Evolutionary conservation across 108 stramenopile genomes (phyloP).

Genomic region (Aurantiochytrium sp.): DNA sequence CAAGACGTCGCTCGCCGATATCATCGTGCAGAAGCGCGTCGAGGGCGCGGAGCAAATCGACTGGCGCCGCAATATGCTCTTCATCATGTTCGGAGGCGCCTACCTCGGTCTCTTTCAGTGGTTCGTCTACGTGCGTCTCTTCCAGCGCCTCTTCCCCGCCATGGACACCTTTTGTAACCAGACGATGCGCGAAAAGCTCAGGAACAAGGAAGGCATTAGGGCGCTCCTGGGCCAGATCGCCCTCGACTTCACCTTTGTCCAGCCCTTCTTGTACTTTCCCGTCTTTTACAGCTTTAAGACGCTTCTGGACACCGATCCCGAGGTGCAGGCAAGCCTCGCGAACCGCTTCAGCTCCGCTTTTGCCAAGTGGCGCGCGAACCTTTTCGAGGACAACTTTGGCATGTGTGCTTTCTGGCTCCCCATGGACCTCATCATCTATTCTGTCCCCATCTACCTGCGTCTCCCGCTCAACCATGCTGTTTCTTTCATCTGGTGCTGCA

Average conservation of each 20-base stretch:
- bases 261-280: slow-evolving; percentile 82
- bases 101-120: slow-evolving; percentile 80
- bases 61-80: slow-evolving; percentile 65
- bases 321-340: background rate
- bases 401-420: slow-evolving; percentile 20
- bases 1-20: slow-evolving; percentile 71
- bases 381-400: slow-evolving; percentile 9
- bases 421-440: slow-evolving; percentile 16
- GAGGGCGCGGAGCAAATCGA: slow-evolving; percentile 65
- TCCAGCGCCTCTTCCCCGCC: slow-evolving; percentile 21
- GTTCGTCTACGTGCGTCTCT: slow-evolving; percentile 62
- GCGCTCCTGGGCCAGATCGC: slow-evolving; percentile 49
- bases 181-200: slow-evolving; percentile 59
- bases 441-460: background rate
- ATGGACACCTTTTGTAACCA: slow-evolving; percentile 63
- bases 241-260: slow-evolving; percentile 67
- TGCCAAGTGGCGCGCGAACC: background rate
- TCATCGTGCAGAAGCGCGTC: slow-evolving; percentile 69
- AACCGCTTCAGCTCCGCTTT: background rate
- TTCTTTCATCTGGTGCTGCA: slow-evolving; percentile 3
- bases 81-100: slow-evolving; percentile 71
- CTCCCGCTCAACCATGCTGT: background rate
- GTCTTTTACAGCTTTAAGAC: slow-evolving; percentile 76
- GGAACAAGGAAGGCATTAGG: slow-evolving; percentile 53
- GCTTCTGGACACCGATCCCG: slow-evolving; percentile 45